These are phyloP conservation scores for Meripilus lineatus DNA, from an alignment of 1,284 basidiomycete species.

Conservation along the genomic window DNA sequence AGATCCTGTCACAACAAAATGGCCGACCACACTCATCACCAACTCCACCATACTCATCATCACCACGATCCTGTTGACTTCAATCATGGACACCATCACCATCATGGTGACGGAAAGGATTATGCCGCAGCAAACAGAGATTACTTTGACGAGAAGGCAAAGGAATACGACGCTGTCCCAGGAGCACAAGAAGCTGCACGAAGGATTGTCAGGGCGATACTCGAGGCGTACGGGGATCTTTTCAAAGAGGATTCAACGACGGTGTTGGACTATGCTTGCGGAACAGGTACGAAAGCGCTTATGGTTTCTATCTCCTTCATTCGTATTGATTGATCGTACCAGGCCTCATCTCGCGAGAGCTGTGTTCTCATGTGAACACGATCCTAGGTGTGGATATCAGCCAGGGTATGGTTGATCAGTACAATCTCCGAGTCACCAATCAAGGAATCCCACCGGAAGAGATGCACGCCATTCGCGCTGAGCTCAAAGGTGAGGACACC, in stretches of 20 bases:
- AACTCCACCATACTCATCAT: too few relatives aligned
- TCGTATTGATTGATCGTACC: background rate
- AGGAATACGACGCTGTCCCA: constrained; percentile 25
- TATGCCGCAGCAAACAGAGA: constrained; percentile 27
- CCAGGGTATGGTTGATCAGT: constrained; percentile 55
- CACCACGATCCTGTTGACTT: too few relatives aligned
- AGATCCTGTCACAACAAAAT: too few relatives aligned
- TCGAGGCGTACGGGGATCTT: constrained; percentile 31
- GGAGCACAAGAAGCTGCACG: constrained; percentile 21
- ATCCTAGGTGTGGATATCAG: constrained; percentile 72
- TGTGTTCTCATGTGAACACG: constrained; percentile 49
- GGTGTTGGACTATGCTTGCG: constrained; percentile 66
- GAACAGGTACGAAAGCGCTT: constrained; percentile 40
- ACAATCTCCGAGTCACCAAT: constrained; percentile 48
- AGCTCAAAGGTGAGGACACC: constrained; percentile 38
- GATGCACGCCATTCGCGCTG: constrained; percentile 52
- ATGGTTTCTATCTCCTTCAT: background rate
- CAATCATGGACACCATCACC: too few relatives aligned
- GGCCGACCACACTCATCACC: too few relatives aligned
- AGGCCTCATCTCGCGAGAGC: constrained; percentile 54
- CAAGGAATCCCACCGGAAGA: constrained; percentile 55
- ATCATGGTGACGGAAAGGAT: constrained; percentile 11
- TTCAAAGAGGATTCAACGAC: constrained; percentile 52
- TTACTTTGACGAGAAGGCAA: constrained; percentile 28
- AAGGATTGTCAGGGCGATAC: constrained; percentile 38